A percentile compares a stretch with the other conserved stretches of the same genome.
phyloP scores from a whole-genome alignment of 345 rosid genomes.

The Eucalyptus coolabah region DNA sequence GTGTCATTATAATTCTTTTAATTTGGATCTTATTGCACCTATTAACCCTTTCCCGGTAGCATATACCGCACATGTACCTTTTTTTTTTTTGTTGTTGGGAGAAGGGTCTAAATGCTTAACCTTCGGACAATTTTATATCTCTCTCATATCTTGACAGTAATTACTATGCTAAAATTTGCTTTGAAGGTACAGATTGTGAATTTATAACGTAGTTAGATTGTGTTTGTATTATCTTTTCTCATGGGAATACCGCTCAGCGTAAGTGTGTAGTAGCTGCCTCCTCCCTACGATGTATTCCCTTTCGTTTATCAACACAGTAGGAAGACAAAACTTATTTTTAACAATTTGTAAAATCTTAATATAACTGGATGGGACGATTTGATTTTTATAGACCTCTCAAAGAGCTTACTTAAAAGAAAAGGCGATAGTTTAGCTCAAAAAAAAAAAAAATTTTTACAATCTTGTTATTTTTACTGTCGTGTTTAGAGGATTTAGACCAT shows the following conservation, averaged over 20 bases:
- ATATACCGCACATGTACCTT: too few species aligned
- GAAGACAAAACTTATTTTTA: not conserved
- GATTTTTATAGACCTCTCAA: not conserved
- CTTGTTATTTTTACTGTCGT: not conserved
- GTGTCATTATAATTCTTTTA: fast-evolving
- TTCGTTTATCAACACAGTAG: too few species aligned
- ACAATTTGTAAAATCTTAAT: too few species aligned
- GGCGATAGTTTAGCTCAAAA: too few species aligned
- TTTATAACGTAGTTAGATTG: too few species aligned
- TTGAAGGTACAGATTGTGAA: not conserved
- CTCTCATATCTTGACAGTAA: not conserved
- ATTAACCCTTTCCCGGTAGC: too few species aligned
- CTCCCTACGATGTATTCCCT: not conserved
- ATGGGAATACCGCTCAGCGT: fast-evolving
- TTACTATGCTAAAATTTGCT: not conserved
- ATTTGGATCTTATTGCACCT: too few species aligned
- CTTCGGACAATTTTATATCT: not conserved
- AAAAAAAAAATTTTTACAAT: too few species aligned
- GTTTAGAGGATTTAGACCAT: not conserved
- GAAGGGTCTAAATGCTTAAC: not conserved
- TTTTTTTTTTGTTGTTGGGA: too few species aligned
- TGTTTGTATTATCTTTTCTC: too few species aligned
- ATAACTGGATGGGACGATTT: not conserved
- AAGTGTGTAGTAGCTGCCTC: not conserved
- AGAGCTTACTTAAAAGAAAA: not conserved